Conservation (phyloP, 2,329 filamentous ascomycete species). For the Ascochyta koolunga region DNA sequence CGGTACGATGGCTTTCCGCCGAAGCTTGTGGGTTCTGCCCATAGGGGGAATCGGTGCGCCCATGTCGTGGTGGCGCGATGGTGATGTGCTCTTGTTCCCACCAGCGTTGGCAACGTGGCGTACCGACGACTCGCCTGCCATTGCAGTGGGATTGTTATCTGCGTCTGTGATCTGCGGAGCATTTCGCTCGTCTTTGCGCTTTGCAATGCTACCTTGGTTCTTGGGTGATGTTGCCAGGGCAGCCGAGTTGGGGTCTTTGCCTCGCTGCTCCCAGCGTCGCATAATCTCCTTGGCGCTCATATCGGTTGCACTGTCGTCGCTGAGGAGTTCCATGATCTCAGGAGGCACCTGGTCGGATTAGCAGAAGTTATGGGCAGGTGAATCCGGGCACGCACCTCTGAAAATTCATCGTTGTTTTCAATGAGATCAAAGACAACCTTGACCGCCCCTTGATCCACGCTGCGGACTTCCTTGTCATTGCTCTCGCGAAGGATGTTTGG, state of each 20-base stretch:
- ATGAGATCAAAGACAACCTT: conserved; percentile 92
- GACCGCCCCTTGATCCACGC: conserved; percentile 92
- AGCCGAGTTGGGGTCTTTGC: conserved; percentile 66
- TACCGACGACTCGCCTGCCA: conserved; percentile 83
- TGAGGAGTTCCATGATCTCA: conserved; percentile 84
- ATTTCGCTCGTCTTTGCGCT: conserved; percentile 57
- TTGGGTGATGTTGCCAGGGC: conserved; percentile 52
- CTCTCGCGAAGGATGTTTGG: conserved; percentile 88
- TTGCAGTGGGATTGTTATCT: conserved; percentile 84
- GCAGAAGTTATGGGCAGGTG: neutral
- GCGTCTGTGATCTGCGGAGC: conserved; percentile 70
- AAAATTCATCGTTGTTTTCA: conserved; percentile 93
- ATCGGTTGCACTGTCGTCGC: conserved; percentile 82
- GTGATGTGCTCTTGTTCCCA: conserved; percentile 32
- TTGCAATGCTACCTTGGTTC: conserved; percentile 53
- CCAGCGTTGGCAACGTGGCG: conserved; percentile 65
- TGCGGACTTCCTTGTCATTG: conserved; percentile 56
- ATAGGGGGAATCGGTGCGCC: conserved; percentile 44
- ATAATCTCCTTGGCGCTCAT: conserved; percentile 97
- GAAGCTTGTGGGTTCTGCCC: conserved; percentile 42
- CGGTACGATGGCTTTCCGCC: conserved; percentile 43
- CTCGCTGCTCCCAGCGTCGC: conserved; percentile 87
- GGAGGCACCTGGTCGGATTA: conserved; percentile 76
- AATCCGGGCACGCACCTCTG: conserved; percentile 72
- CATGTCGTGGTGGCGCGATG: conserved; percentile 39